Evolutionary conservation across 805 yeast species (phyloP).

Genomic region (Tetrapisispora arboricola): DNA sequence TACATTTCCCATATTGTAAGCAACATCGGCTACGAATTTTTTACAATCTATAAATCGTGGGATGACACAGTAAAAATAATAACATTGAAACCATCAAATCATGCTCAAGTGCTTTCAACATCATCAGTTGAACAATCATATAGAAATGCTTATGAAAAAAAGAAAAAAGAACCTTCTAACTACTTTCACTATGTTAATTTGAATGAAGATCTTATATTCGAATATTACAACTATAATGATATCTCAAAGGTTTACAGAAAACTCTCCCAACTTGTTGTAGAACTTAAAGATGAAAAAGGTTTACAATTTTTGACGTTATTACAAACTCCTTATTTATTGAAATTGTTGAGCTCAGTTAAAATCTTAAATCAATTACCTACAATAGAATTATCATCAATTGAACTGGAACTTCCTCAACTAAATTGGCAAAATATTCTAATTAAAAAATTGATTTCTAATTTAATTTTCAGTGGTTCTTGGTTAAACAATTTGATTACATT

Average conservation of each 20-base stretch:
- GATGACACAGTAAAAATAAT: conserved; percentile 39
- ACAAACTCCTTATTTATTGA: conserved; percentile 57
- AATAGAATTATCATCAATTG: conserved; percentile 48
- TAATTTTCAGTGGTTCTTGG: conserved; percentile 67
- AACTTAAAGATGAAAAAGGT: conserved; percentile 55
- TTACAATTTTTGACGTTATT: conserved; percentile 53
- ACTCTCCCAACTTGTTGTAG: conserved; percentile 43
- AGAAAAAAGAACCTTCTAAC: conserved; percentile 30
- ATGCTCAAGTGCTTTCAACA: conserved; percentile 40
- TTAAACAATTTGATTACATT: conserved; percentile 51
- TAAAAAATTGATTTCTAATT: conserved; percentile 57
- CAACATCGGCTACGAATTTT: conserved; percentile 62
- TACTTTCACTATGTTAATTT: conserved; percentile 42
- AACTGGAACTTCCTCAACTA: conserved; percentile 55
- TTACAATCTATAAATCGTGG: conserved; percentile 57
- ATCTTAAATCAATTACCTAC: conserved; percentile 50
- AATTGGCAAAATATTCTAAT: conserved; percentile 71
- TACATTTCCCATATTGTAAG: conserved; percentile 61
- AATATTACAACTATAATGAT: conserved; percentile 44
- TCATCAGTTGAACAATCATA: conserved; percentile 39
- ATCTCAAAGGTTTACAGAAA: conserved; percentile 45
- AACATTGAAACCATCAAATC: conserved; percentile 56
- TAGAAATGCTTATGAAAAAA: conserved; percentile 39
- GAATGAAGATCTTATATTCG: conserved; percentile 43
- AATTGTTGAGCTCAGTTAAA: conserved; percentile 38